Conservation (phyloP, 345 rosid genomes). For the Limnanthes douglasii region DNA sequence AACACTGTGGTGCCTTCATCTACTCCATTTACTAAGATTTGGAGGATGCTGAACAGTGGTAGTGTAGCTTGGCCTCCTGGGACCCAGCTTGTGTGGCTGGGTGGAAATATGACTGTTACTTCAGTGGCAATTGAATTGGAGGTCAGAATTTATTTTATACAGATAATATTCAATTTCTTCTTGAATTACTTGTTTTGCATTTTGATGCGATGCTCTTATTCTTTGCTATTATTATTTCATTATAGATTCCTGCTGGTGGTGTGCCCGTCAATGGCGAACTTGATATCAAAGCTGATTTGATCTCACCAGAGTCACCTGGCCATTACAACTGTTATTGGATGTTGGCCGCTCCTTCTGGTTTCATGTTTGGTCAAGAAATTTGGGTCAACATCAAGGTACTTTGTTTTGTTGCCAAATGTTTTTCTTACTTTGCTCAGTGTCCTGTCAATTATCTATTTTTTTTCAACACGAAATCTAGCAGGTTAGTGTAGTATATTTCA, state of each 20-base stretch:
- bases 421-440: no score
- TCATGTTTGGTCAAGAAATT: constrained; percentile 78
- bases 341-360: constrained; percentile 54
- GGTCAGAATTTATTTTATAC: constrained; percentile 38
- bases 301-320: constrained; percentile 64
- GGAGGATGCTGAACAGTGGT: constrained; percentile 88
- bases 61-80: constrained; percentile 50
- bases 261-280: constrained; percentile 49
- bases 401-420: no score
- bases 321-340: constrained; percentile 82
- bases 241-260: constrained; percentile 65
- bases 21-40: constrained; percentile 69
- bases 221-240: no score
- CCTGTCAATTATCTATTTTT: no score
- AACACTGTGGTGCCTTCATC: constrained; percentile 70
- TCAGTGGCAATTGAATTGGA: constrained; percentile 29
- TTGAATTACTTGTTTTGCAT: not conserved
- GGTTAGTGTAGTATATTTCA: no score
- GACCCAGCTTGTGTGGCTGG: constrained; percentile 55
- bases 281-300: constrained; percentile 63
- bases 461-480: no score
- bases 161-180: no score
- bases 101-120: constrained; percentile 46
- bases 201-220: not conserved
- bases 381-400: constrained; percentile 86